phyloP scores from a whole-genome alignment of 2,329 filamentous ascomycete species.

The Arthroderma sp. region DNA sequence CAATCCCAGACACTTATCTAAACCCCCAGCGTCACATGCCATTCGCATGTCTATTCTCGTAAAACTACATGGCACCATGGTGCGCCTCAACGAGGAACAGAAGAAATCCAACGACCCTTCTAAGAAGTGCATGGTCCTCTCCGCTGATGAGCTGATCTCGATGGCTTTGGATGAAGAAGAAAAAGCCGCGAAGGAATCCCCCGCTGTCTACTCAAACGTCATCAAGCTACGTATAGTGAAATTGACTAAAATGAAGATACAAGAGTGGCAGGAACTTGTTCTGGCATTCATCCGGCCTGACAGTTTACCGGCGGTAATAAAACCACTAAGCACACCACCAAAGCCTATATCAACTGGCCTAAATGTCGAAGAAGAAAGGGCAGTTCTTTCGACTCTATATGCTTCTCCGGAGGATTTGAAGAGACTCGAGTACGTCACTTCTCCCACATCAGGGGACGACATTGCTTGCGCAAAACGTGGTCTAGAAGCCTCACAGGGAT shows the following conservation, averaged over 20 bases:
- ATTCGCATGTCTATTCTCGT: constrained; percentile 33
- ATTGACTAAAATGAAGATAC: constrained; percentile 61
- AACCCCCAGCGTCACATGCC: constrained; percentile 33
- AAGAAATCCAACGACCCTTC: constrained; percentile 23
- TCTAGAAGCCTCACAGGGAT: constrained; percentile 56
- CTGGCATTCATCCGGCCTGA: constrained; percentile 30
- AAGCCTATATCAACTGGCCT: constrained; percentile 56
- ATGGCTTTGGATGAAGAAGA: constrained; percentile 58
- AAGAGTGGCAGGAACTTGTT: constrained; percentile 58
- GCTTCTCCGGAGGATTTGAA: constrained; percentile 22
- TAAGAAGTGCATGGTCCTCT: constrained; percentile 27
- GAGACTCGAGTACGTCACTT: constrained; percentile 51
- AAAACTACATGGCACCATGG: constrained; percentile 35
- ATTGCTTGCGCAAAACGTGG: constrained; percentile 55
- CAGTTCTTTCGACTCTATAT: constrained; percentile 37
- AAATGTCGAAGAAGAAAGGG: constrained; percentile 51
- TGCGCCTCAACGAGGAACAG: constrained; percentile 29
- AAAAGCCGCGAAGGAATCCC: constrained; percentile 53
- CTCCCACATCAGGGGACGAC: constrained; percentile 52
- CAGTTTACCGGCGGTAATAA: background rate
- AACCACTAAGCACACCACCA: constrained; percentile 3
- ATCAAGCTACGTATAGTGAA: constrained; percentile 69
- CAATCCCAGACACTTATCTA: constrained; percentile 35
- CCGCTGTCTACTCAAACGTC: constrained; percentile 65
- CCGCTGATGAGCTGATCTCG: constrained; percentile 33